These are phyloP conservation scores for Liquidambar formosana DNA, from an alignment of 164 flowering plant genomes.

Conservation along the genomic window DNA sequence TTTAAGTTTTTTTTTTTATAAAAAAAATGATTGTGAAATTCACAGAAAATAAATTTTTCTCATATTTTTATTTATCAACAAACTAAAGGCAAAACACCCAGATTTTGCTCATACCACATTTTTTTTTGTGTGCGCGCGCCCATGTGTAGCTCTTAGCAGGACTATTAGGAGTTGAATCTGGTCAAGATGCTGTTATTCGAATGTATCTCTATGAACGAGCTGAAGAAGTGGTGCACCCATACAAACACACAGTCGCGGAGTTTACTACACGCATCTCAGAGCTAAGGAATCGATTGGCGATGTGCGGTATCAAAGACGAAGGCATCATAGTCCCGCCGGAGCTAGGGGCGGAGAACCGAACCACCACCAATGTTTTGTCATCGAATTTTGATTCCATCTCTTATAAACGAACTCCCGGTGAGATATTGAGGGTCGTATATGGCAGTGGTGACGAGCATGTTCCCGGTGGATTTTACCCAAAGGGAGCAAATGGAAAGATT, in stretches of 20 bases:
- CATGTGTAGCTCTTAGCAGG: constrained; percentile 57
- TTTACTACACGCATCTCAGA: constrained; percentile 44
- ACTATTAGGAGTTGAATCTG: constrained; percentile 63
- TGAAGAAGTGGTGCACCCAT: constrained; percentile 35
- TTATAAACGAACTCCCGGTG: constrained; percentile 42
- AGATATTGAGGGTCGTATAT: constrained; percentile 58
- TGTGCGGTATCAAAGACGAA: constrained; percentile 60
- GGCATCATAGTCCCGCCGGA: constrained; percentile 45
- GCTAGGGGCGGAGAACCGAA: constrained; percentile 49
- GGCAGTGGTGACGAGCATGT: constrained; percentile 39
- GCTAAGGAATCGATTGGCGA: constrained; percentile 45
- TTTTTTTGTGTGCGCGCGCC: too few relatives aligned
- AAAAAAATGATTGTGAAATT: too few relatives aligned
- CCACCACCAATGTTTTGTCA: constrained; percentile 40
- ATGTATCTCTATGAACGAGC: constrained; percentile 45
- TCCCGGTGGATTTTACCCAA: constrained; percentile 56
- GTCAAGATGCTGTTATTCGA: constrained; percentile 69
- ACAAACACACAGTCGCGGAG: constrained; percentile 49
- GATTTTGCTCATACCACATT: too few relatives aligned
- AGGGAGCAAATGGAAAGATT: constrained; percentile 53
- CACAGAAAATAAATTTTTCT: too few relatives aligned
- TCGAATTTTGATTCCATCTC: constrained; percentile 40
- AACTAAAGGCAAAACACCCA: too few relatives aligned
- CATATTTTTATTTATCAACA: too few relatives aligned
- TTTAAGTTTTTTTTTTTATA: too few relatives aligned